phyloP scores from a whole-genome alignment of 2,329 filamentous ascomycete species.

The Paecilomyces sp. region DNA sequence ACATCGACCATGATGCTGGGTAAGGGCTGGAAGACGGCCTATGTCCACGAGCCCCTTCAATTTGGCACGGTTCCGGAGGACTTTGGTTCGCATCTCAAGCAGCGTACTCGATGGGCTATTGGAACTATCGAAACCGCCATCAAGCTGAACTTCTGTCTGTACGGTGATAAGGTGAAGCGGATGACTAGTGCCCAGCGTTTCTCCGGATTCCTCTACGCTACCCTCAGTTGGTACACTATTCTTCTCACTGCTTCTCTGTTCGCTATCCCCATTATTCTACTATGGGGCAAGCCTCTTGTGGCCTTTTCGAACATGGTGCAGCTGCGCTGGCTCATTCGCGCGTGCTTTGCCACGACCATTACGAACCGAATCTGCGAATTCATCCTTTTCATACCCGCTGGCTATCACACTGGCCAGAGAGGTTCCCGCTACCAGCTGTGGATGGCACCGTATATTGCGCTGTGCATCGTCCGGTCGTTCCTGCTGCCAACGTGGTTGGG shows the following conservation, averaged over 20 bases:
- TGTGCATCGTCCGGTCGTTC: constrained; percentile 53
- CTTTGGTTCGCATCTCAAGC: constrained; percentile 28
- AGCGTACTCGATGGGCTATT: constrained; percentile 31
- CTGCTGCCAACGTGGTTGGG: constrained; percentile 54
- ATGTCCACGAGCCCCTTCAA: constrained; percentile 53
- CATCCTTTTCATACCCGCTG: constrained; percentile 52
- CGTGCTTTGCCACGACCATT: constrained; percentile 47
- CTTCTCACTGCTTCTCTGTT: constrained; percentile 49
- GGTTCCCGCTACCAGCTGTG: constrained; percentile 52
- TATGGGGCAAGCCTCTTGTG: constrained; percentile 51
- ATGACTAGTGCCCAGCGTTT: constrained; percentile 54
- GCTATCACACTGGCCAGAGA: constrained; percentile 53
- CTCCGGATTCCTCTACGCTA: constrained; percentile 52
- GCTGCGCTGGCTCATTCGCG: constrained; percentile 53
- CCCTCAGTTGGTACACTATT: constrained; percentile 50
- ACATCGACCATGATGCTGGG: constrained; percentile 54
- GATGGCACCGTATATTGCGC: constrained; percentile 57
- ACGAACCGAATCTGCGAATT: constrained; percentile 51
- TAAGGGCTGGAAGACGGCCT: constrained; percentile 56
- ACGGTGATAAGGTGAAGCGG: constrained; percentile 44
- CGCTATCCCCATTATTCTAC: constrained; percentile 52
- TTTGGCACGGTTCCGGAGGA: constrained; percentile 44
- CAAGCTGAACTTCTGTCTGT: constrained; percentile 55
- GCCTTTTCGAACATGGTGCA: constrained; percentile 48
- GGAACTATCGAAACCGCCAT: constrained; percentile 52